Conservation (phyloP, 2,329 filamentous ascomycete genomes). For the Epichloe uncinata region DNA sequence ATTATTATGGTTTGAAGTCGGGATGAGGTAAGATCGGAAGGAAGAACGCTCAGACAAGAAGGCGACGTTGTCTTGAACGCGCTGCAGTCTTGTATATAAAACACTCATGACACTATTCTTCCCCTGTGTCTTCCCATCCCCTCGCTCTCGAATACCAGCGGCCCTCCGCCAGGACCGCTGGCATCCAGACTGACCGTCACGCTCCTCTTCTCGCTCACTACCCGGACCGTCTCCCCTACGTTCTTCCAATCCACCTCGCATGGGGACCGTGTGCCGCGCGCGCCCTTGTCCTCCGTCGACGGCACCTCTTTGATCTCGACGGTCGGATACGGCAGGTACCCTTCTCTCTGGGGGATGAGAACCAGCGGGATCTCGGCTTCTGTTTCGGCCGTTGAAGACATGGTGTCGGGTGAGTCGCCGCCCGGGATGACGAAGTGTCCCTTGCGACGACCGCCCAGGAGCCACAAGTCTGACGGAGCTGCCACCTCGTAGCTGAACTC, state of each 20-base stretch:
- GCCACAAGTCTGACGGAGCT: conserved; percentile 63
- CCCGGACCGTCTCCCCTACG: conserved; percentile 61
- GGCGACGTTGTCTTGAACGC: no score
- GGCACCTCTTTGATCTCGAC: conserved; percentile 60
- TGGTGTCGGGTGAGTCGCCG: conserved; percentile 23
- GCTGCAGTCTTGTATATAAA: background rate
- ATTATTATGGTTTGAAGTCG: no score
- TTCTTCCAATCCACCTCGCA: conserved; percentile 76
- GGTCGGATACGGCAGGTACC: conserved; percentile 61
- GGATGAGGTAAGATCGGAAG: no score
- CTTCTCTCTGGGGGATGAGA: conserved; percentile 62
- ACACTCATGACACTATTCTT: conserved; percentile 22
- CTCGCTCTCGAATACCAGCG: conserved; percentile 53
- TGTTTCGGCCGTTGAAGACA: conserved; percentile 33
- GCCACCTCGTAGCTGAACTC: conserved; percentile 78
- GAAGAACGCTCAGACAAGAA: no score
- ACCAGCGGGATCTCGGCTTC: conserved; percentile 54
- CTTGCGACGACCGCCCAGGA: conserved; percentile 69
- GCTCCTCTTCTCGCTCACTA: conserved; percentile 55
- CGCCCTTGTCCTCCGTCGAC: conserved; percentile 20
- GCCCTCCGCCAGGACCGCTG: conserved; percentile 50
- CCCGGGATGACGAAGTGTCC: conserved; percentile 57
- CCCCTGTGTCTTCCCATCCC: conserved; percentile 16
- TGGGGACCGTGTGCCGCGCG: conserved; percentile 17
- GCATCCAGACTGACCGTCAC: conserved; percentile 63